phyloP scores from a whole-genome alignment of 2,329 filamentous ascomycete species.

The Arthrobotrys musiformis region DNA sequence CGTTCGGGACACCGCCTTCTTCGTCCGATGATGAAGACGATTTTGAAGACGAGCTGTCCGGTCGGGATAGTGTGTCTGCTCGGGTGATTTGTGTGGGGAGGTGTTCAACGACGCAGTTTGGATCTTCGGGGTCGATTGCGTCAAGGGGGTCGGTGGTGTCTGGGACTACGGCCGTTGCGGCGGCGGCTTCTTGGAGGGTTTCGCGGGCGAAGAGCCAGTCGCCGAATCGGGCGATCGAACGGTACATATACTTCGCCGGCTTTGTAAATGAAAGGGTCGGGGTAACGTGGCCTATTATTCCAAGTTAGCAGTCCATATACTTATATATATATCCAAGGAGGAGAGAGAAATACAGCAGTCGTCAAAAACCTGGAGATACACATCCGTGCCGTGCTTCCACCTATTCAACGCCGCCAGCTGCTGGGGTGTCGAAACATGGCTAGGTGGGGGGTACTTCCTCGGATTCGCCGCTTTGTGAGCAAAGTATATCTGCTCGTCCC shows the following conservation, averaged over 20 bases:
- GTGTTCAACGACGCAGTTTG: slow-evolving; percentile 16
- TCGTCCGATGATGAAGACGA: slow-evolving; percentile 9
- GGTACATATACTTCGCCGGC: slow-evolving; percentile 97
- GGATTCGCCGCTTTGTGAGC: slow-evolving; percentile 95
- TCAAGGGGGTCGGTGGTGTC: slow-evolving; percentile 10
- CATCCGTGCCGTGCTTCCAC: slow-evolving; percentile 71
- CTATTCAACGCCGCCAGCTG: slow-evolving; percentile 72
- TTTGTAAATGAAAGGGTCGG: slow-evolving; percentile 94
- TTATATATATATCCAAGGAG: too few relatives aligned
- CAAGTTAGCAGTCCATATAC: not conserved
- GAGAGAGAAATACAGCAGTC: slow-evolving; percentile 74
- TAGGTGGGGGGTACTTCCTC: slow-evolving; percentile 75
- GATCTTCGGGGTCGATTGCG: not conserved
- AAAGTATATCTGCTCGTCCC: slow-evolving; percentile 93
- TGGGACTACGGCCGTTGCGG: not conserved
- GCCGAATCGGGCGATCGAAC: slow-evolving; percentile 89
- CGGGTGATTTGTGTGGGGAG: slow-evolving; percentile 39
- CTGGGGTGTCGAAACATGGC: slow-evolving; percentile 62
- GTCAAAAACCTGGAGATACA: slow-evolving; percentile 96
- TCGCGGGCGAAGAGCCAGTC: slow-evolving; percentile 86
- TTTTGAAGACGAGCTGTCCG: slow-evolving; percentile 37
- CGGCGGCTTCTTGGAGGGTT: slow-evolving; percentile 7
- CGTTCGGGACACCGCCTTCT: not conserved
- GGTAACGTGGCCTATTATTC: slow-evolving; percentile 62
- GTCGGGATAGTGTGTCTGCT: slow-evolving; percentile 27